phyloP scores from a whole-genome alignment of 1,284 basidiomycete species.

The Mycosarcoma mackinlayi region DNA sequence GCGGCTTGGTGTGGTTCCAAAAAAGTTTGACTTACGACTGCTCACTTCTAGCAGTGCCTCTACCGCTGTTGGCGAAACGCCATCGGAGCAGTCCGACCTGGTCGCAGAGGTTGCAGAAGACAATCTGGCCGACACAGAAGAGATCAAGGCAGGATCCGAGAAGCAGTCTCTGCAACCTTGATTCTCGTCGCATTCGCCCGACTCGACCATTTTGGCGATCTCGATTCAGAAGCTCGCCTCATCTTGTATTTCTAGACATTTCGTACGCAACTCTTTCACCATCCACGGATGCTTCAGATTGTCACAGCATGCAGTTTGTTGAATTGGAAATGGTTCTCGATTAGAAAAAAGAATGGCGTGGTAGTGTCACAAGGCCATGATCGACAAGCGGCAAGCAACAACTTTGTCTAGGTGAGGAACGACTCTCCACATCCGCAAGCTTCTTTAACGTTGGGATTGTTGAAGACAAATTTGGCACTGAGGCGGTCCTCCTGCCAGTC shows the following conservation, averaged over 20 bases:
- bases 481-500: constrained; percentile 84
- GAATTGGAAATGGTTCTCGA: not conserved
- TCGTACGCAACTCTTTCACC: constrained; percentile 5
- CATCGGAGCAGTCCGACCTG: constrained; percentile 1
- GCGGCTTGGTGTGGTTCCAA: constrained; percentile 51
- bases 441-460: constrained; percentile 79
- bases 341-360: too few relatives aligned
- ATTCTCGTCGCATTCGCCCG: too few relatives aligned
- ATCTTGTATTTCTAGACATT: constrained; percentile 7
- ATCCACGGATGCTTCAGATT: not conserved
- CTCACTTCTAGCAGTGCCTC: constrained; percentile 11
- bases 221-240: not conserved
- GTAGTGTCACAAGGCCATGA: too few relatives aligned
- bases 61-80: not conserved
- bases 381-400: not conserved
- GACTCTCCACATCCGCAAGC: constrained; percentile 93
- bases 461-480: constrained; percentile 86
- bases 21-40: constrained; percentile 40
- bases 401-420: constrained; percentile 68
- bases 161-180: too few relatives aligned
- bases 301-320: not conserved
- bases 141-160: not conserved
- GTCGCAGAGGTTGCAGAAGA: not conserved
- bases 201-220: too few relatives aligned
- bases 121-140: not conserved